phyloP scores from a whole-genome alignment of 495 filamentous ascomycete species.

The Apiosordaria backusii region DNA sequence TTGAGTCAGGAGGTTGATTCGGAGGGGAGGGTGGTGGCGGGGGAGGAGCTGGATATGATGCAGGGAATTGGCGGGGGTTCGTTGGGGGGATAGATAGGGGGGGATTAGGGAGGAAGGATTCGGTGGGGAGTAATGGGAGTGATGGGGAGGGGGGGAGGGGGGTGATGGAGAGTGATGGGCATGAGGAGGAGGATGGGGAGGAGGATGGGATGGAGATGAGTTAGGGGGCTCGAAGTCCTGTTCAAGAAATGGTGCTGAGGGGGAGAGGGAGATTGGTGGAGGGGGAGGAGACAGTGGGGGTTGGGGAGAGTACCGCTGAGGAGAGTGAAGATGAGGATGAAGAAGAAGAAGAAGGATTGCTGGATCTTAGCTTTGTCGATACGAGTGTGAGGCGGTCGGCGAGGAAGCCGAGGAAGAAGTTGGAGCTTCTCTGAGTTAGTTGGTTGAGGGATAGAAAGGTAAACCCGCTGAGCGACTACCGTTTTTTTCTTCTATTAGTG shows the following conservation, averaged over 20 bases:
- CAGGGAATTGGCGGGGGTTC: constrained; percentile 57
- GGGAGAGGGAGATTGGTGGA: not conserved
- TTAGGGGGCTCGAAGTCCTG: constrained; percentile 15
- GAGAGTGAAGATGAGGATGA: not conserved
- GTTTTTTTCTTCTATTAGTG: not conserved
- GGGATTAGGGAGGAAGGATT: constrained; percentile 45
- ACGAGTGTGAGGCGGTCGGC: not conserved
- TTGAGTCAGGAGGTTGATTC: constrained; percentile 90
- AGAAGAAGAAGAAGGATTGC: not conserved
- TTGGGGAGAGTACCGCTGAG: not conserved
- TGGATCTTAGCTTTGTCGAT: not conserved
- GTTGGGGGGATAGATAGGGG: constrained; percentile 51
- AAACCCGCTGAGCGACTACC: not conserved
- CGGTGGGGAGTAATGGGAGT: constrained; percentile 57
- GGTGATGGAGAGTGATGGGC: constrained; percentile 55
- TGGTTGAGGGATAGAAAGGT: not conserved
- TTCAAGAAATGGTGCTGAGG: not conserved
- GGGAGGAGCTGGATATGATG: constrained; percentile 77
- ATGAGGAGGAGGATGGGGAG: constrained; percentile 66
- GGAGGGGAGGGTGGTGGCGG: constrained; percentile 81
- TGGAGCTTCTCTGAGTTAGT: not conserved
- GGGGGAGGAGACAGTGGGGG: not conserved
- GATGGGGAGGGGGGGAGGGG: constrained; percentile 51
- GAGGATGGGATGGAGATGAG: constrained; percentile 59
- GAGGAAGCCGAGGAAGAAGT: not conserved